Evolutionary conservation across 2,329 filamentous ascomycete species (phyloP), one percentile per base, ranked within the genome.

Genomic region (Cadophora malorum): DNA sequence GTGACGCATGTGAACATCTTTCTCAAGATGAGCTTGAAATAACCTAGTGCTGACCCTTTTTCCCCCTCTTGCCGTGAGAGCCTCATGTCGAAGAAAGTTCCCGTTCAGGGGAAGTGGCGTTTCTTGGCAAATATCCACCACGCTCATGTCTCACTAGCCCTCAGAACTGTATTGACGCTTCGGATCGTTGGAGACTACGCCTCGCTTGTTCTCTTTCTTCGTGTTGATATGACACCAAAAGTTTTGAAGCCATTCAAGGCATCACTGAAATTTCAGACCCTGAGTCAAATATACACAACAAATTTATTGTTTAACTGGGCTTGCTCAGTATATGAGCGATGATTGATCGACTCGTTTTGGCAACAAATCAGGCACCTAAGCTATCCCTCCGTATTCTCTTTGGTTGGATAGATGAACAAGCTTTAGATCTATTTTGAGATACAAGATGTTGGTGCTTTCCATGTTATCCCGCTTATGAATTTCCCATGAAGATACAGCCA

Each of bases 51-150:
- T 55, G 52, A 33, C 50, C 52, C 5, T 33, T 33, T 55, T 33
- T 6, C 12, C 12, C 45, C n/a, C 19, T 49, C 45, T 8, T 49
- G 19, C 45, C 45, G 45, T 49, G 45, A 55, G 52, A 55, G 52
- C 52, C 52, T 55, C 52, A 55, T 19, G 16, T 25, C 19, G 41
- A 45, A 53, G 12, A 16, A 53, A 16, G 23, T 53, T 53, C 50
- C 50, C 50, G 50, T 16, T 53, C 50, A 53, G 50, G 50, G 50
- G 50, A 53, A 28, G 50, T 53, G 50, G 50, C 50, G 50, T 14
- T 53, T 28, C 50, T 53, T 53, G 50, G 50, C 50, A 28, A 53
- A 53, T 53, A 28, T 53, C 50, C 50, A 53, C 50, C 23, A 53
- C 23, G 23, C 23, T 28, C 50, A 28, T 53, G 50, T 53, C 50